Evolutionary conservation across 495 filamentous ascomycete genomes (phyloP).

Genomic region (Hypoxylon rickii): DNA sequence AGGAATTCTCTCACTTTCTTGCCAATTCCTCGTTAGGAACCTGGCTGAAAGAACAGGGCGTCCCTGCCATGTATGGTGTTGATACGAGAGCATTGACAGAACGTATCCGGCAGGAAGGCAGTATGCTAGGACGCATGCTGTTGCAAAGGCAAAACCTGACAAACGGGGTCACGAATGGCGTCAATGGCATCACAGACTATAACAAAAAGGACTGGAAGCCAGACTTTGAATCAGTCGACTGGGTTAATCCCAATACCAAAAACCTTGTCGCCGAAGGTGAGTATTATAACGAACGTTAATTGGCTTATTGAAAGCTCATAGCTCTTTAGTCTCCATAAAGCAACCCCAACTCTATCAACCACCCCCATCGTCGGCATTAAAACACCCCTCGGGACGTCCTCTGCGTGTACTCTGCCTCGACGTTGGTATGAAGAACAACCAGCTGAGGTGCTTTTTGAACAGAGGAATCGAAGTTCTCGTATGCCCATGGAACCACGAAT

Average conservation of each 20-base stretch:
- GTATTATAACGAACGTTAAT: slow-evolving; percentile 35
- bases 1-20: slow-evolving; percentile 92
- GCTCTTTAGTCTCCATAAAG: slow-evolving; percentile 76
- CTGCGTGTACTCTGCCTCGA: slow-evolving; percentile 90
- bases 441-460: slow-evolving; percentile 86
- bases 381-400: slow-evolving; percentile 83
- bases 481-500: slow-evolving; percentile 94
- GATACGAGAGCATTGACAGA: slow-evolving; percentile 95
- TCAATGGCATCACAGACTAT: slow-evolving; percentile 29
- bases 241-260: slow-evolving; percentile 88
- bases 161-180: slow-evolving; percentile 52
- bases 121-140: slow-evolving; percentile 92
- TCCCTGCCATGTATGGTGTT: slow-evolving; percentile 95
- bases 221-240: slow-evolving; percentile 75
- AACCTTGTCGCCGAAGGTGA: slow-evolving; percentile 95
- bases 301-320: slow-evolving; percentile 34
- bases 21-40: slow-evolving; percentile 84
- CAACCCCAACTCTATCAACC: slow-evolving; percentile 82
- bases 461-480: slow-evolving; percentile 94
- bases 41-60: slow-evolving; percentile 94
- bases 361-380: slow-evolving; percentile 61
- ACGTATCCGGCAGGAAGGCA: slow-evolving; percentile 88
- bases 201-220: slow-evolving; percentile 62
- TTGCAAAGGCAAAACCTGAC: slow-evolving; percentile 63
- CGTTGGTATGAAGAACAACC: slow-evolving; percentile 97